These are phyloP conservation scores for Phlyctochytrium planicorne DNA, from an alignment of 192 early-diverging fungal species.

Conservation along the genomic window DNA sequence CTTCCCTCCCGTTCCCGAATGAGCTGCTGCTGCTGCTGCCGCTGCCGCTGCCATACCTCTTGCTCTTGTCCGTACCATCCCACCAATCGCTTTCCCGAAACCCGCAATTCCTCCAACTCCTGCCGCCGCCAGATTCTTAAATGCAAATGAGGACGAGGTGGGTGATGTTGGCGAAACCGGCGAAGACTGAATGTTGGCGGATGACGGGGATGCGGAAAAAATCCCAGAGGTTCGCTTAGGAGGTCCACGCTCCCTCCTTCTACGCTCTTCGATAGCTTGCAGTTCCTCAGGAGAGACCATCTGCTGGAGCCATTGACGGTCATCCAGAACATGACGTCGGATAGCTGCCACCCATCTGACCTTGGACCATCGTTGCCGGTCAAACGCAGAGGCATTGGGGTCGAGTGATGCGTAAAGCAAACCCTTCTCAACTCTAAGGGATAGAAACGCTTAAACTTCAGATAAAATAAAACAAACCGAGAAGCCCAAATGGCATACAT, in stretches of 20 bases:
- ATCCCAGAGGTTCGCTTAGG: constrained; percentile 2
- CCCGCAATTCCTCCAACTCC: too few species aligned
- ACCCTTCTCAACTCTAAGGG: not conserved
- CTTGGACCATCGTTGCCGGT: constrained; percentile 10
- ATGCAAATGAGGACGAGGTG: not conserved
- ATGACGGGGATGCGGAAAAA: constrained; percentile 4
- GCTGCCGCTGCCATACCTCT: not conserved
- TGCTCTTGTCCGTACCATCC: not conserved
- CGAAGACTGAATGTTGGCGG: not conserved
- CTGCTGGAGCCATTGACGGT: not conserved
- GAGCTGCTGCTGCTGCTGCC: not conserved
- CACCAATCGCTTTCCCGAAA: not conserved
- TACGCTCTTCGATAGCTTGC: constrained; percentile 2
- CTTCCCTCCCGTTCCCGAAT: too few species aligned
- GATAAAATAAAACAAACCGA: not conserved
- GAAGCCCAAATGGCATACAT: too few species aligned
- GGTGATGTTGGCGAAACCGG: too few species aligned
- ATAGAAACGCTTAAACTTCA: not conserved
- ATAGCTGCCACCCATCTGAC: constrained; percentile 10
- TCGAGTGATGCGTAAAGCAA: not conserved
- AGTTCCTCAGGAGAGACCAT: not conserved
- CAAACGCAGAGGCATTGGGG: not conserved
- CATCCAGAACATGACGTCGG: constrained; percentile 6
- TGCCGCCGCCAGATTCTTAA: not conserved
- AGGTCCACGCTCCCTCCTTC: not conserved